Evolutionary conservation across 345 rosid species (phyloP).

Genomic region (Erysimum cheiranthoides): DNA sequence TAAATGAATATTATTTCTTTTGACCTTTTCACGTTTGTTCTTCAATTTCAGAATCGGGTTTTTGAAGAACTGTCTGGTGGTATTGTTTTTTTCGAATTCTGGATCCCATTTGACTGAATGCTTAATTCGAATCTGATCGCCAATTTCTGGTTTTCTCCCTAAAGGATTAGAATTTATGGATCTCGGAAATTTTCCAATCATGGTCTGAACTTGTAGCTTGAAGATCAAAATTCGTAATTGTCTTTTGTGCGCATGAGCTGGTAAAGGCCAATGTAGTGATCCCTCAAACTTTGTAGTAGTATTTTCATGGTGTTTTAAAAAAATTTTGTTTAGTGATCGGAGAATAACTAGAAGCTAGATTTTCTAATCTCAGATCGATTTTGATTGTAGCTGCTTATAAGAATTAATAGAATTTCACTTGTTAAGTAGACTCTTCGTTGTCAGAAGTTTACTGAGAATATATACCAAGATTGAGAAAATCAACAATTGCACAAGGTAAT

Average conservation of each 20-base stretch:
- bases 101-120: constrained; percentile 23
- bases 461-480: not conserved
- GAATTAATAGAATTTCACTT: not conserved
- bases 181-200: constrained; percentile 18
- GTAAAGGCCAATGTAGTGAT: not conserved
- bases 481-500: not conserved
- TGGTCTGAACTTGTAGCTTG: not conserved
- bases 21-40: not conserved
- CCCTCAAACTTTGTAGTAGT: constrained; percentile 6
- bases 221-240: constrained; percentile 26
- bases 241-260: constrained; percentile 27
- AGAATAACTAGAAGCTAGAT: constrained; percentile 19
- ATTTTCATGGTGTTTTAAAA: not conserved
- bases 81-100: constrained; percentile 12
- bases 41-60: not conserved
- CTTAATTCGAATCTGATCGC: constrained; percentile 30
- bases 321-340: constrained; percentile 8
- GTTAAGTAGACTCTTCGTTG: constrained; percentile 11
- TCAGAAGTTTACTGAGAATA: not conserved
- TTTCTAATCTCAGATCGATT: not conserved
- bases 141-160: not conserved
- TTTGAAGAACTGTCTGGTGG: not conserved
- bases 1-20: constrained; percentile 18
- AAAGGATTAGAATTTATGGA: constrained; percentile 9
- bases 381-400: not conserved